A percentile compares a stretch with the other conserved stretches of the same genome.
Conservation (phyloP, 2,329 filamentous ascomycete species). For the Phaeoacremonium minimum region DNA sequence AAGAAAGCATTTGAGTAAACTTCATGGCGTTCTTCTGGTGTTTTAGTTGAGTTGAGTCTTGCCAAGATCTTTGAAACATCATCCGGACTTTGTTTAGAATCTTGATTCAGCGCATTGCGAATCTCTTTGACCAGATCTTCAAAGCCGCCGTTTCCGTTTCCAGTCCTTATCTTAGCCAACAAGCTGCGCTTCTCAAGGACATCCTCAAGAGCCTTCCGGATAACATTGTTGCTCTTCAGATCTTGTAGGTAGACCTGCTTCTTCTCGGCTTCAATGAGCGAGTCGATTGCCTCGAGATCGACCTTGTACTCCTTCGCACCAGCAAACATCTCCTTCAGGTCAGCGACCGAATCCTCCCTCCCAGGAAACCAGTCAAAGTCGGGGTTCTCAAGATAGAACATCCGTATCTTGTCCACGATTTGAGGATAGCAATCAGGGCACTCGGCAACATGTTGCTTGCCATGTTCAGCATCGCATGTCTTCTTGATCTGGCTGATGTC, state of each 20-base stretch:
- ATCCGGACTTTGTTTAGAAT: neutral
- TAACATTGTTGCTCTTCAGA: constrained; percentile 12
- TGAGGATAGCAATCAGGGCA: constrained; percentile 44
- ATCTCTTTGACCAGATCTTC: constrained; percentile 12
- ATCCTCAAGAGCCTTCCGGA: constrained; percentile 14
- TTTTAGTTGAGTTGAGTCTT: constrained; percentile 11
- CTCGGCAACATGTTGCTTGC: constrained; percentile 34
- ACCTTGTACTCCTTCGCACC: constrained; percentile 38
- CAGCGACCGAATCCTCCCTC: constrained; percentile 41
- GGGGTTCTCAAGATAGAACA: constrained; percentile 27
- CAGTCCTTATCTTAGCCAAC: constrained; percentile 7
- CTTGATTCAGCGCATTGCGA: constrained; percentile 8
- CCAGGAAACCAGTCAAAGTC: constrained; percentile 48
- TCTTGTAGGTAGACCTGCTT: constrained; percentile 45
- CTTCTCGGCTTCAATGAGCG: constrained; percentile 46
- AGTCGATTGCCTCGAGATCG: constrained; percentile 41
- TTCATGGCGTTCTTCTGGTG: constrained; percentile 8
- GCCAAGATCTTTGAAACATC: constrained; percentile 6
- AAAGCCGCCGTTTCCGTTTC: constrained; percentile 9
- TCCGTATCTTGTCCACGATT: constrained; percentile 39
- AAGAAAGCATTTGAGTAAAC: constrained; percentile 17
- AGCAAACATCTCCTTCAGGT: constrained; percentile 43
- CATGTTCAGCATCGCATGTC: constrained; percentile 37
- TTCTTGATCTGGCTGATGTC: constrained; percentile 36
- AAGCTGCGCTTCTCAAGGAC: constrained; percentile 6